These are phyloP conservation scores for Xanthoceras sorbifolium DNA, from an alignment of 345 rosid genomes.

Conservation along the genomic window DNA sequence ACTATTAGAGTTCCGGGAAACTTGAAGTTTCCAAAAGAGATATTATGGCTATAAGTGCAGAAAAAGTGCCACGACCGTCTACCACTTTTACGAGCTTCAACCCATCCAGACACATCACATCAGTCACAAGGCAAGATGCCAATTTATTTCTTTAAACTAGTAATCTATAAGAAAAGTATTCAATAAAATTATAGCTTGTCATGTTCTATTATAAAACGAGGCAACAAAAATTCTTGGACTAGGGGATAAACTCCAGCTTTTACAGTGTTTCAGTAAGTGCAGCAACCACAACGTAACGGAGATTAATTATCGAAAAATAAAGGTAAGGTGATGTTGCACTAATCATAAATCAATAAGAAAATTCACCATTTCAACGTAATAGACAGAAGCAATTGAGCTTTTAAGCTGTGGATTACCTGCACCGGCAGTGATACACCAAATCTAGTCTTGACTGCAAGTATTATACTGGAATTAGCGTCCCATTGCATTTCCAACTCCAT, in stretches of 20 bases:
- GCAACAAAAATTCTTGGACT: background rate
- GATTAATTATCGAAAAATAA: background rate
- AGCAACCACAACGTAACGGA: background rate
- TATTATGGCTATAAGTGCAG: background rate
- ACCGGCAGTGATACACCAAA: slow-evolving; percentile 87
- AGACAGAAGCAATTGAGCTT: slow-evolving; percentile 2
- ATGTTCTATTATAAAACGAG: background rate
- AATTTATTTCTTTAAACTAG: background rate
- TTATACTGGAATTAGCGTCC: slow-evolving; percentile 95
- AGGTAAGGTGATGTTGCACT: background rate
- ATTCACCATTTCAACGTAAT: background rate
- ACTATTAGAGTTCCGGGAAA: background rate
- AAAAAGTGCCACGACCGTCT: background rate
- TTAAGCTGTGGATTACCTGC: slow-evolving; percentile 50
- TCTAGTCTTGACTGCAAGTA: slow-evolving; percentile 78
- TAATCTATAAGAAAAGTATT: background rate
- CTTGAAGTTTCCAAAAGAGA: background rate
- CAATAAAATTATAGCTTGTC: background rate
- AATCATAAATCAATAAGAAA: slow-evolving; percentile 1
- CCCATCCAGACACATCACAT: background rate
- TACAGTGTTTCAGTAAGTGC: background rate
- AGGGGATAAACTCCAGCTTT: slow-evolving; percentile 2
- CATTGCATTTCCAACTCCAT: slow-evolving; percentile 97
- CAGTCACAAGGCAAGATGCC: background rate
- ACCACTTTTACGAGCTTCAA: background rate